These are phyloP conservation scores for Penstemon barbatus DNA, from an alignment of 257 asterid species.

Conservation along the genomic window DNA sequence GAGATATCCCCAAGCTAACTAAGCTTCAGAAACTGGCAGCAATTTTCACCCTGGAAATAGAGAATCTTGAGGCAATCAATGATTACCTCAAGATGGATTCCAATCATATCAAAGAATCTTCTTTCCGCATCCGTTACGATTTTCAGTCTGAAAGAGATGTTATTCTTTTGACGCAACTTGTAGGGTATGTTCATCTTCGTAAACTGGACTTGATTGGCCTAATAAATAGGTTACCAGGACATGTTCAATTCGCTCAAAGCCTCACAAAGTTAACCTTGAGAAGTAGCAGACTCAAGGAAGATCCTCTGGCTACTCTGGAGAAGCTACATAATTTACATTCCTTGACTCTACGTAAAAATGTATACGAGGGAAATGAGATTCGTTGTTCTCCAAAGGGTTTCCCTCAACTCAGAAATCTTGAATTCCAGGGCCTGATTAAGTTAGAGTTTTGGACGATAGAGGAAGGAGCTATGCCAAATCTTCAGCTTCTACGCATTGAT, in stretches of 20 bases:
- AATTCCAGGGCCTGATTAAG: slow-evolving; percentile 33
- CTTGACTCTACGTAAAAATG: slow-evolving; percentile 39
- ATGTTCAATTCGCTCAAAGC: slow-evolving; percentile 30
- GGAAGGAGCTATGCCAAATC: slow-evolving; percentile 49
- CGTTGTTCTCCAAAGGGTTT: slow-evolving; percentile 42
- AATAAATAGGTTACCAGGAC: slow-evolving; percentile 43
- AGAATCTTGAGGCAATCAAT: slow-evolving; percentile 37
- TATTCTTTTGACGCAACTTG: slow-evolving; percentile 33
- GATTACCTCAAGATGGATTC: slow-evolving; percentile 24
- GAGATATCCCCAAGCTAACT: slow-evolving; percentile 44
- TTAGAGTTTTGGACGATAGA: slow-evolving; percentile 48
- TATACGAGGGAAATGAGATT: slow-evolving; percentile 39
- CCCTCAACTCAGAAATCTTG: slow-evolving; percentile 38
- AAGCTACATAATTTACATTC: slow-evolving; percentile 37
- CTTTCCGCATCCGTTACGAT: slow-evolving; percentile 44
- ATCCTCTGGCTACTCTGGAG: slow-evolving; percentile 52
- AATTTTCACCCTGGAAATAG: slow-evolving; percentile 33
- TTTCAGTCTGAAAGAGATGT: slow-evolving; percentile 43
- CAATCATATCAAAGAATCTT: slow-evolving; percentile 36
- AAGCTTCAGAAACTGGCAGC: slow-evolving; percentile 50
- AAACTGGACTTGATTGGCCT: slow-evolving; percentile 47
- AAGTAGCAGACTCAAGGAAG: slow-evolving; percentile 49
- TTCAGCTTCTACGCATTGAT: slow-evolving; percentile 38
- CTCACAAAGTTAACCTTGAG: slow-evolving; percentile 50
- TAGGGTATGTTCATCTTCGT: slow-evolving; percentile 43